Evolutionary conservation across 1,139 yeast species (phyloP).

Genomic region (Hyphopichia pseudoburtonii): DNA sequence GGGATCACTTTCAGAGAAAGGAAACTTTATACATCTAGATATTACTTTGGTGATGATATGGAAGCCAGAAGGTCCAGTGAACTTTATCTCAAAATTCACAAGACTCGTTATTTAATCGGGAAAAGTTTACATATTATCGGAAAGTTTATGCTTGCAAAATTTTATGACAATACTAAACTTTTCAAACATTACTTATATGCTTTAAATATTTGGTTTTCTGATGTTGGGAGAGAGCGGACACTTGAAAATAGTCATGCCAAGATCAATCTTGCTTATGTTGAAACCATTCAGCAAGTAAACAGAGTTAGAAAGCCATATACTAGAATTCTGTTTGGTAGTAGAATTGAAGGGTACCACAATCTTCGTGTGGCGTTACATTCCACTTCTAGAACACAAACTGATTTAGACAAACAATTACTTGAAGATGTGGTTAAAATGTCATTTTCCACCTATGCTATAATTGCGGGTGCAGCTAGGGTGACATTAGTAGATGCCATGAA

Average conservation of each 20-base stretch:
- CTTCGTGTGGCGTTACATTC: constrained; percentile 74
- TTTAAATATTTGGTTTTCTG: constrained; percentile 78
- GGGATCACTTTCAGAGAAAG: constrained; percentile 59
- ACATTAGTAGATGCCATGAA: constrained; percentile 71
- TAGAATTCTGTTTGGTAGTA: constrained; percentile 71
- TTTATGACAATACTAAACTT: constrained; percentile 68
- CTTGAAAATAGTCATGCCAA: constrained; percentile 54
- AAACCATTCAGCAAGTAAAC: constrained; percentile 41
- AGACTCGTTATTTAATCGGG: constrained; percentile 63
- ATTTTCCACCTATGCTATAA: constrained; percentile 69
- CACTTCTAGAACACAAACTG: constrained; percentile 71
- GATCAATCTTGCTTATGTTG: constrained; percentile 35
- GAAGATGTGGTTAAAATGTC: constrained; percentile 69
- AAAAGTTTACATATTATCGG: constrained; percentile 62
- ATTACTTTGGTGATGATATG: constrained; percentile 54
- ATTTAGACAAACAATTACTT: constrained; percentile 62
- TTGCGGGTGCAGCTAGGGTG: constrained; percentile 70
- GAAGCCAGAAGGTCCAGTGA: constrained; percentile 49
- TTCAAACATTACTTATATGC: constrained; percentile 67
- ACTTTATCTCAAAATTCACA: constrained; percentile 61
- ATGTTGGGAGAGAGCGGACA: constrained; percentile 74
- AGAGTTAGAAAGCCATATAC: constrained; percentile 70
- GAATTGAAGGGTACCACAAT: constrained; percentile 77
- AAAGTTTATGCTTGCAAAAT: constrained; percentile 46
- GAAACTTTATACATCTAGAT: constrained; percentile 58